Evolutionary conservation across 306 rosid species (phyloP).

Genomic region (Trifolium repens): DNA sequence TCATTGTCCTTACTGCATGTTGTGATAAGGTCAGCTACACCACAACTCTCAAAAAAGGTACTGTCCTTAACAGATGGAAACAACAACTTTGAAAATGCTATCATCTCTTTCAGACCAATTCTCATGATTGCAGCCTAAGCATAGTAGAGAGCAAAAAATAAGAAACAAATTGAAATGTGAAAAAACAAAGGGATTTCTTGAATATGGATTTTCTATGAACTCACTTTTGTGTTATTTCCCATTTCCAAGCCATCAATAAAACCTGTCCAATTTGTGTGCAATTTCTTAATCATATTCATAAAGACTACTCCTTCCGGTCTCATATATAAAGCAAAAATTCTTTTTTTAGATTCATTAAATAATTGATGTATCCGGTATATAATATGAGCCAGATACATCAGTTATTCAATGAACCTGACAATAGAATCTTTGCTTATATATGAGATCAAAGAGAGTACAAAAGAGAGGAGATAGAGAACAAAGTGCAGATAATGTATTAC

Average conservation of each 20-base stretch:
- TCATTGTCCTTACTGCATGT: slow-evolving; percentile 76
- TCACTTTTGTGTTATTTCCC: slow-evolving; percentile 95
- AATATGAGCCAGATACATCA: too few relatives aligned
- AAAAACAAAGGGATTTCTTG: background rate
- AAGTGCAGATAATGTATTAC: slow-evolving; percentile 32
- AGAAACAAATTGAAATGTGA: background rate
- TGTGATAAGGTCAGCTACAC: slow-evolving; percentile 94
- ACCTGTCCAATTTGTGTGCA: slow-evolving; percentile 61
- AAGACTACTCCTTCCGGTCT: background rate
- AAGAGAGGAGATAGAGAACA: slow-evolving; percentile 10
- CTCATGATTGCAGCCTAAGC: slow-evolving; percentile 94
- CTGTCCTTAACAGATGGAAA: slow-evolving; percentile 85
- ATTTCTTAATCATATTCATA: slow-evolving; percentile 39
- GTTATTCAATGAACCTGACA: too few relatives aligned
- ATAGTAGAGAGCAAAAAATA: slow-evolving; percentile 31
- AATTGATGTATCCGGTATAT: too few relatives aligned
- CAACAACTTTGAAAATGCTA: slow-evolving; percentile 73
- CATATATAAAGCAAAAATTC: too few relatives aligned
- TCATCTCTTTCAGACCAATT: slow-evolving; percentile 86
- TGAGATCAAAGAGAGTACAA: background rate
- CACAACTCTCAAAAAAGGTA: slow-evolving; percentile 94
- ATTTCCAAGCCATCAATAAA: slow-evolving; percentile 95
- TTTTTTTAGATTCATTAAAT: too few relatives aligned
- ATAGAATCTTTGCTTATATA: too few relatives aligned
- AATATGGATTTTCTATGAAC: background rate